Conservation (phyloP, 148 eudicot genomes). For the Chenopodium quinoa region DNA sequence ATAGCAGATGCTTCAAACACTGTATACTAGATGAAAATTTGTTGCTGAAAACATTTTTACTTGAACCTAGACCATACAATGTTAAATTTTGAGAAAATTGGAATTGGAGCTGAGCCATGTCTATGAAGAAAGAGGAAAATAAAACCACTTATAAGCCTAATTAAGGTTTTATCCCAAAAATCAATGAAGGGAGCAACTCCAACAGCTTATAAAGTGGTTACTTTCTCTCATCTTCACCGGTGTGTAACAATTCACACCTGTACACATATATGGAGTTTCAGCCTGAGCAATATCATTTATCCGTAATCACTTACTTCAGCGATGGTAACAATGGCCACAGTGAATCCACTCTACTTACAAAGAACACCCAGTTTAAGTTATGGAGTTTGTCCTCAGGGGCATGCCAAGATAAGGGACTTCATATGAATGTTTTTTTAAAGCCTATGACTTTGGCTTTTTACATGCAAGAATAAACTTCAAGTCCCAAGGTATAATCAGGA, state of each 20-base stretch:
- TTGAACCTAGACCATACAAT: too few relatives aligned
- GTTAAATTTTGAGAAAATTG: too few relatives aligned
- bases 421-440: conserved; percentile 11
- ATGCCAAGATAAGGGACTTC: not conserved
- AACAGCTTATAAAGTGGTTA: not conserved
- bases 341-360: not conserved
- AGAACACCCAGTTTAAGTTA: not conserved
- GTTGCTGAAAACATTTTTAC: too few relatives aligned
- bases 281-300: not conserved
- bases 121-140: not conserved
- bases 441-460: conserved; percentile 1
- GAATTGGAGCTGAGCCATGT: not conserved
- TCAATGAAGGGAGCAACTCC: not conserved
- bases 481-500: conserved; percentile 14
- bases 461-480: conserved; percentile 18
- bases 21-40: too few relatives aligned
- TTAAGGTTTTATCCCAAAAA: not conserved
- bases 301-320: not conserved
- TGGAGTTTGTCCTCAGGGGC: conserved; percentile 9
- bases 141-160: not conserved
- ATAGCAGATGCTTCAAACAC: too few relatives aligned
- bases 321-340: not conserved
- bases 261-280: not conserved
- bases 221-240: not conserved
- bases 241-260: not conserved